A percentile compares a stretch with the other conserved stretches of the same genome.
Conservation (phyloP, 345 rosid species). For the Pugionium cornutum region DNA sequence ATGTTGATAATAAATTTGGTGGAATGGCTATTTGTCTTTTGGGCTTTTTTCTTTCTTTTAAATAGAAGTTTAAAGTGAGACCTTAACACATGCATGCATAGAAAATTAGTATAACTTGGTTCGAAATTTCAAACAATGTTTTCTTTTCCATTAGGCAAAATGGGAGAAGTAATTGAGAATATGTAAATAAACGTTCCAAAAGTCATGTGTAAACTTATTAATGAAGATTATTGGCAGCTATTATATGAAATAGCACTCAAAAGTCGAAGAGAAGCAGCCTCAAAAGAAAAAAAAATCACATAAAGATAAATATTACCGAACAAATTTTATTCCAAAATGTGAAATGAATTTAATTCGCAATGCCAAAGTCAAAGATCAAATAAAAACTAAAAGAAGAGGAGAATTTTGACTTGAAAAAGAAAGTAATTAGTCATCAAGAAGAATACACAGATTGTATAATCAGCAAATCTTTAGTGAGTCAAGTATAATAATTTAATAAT, state of each 20-base stretch:
- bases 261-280: slow-evolving; percentile 34
- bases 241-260: not conserved
- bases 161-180: too few relatives aligned
- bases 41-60: not conserved
- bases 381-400: not conserved
- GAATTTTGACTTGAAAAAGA: slow-evolving; percentile 27
- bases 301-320: not conserved
- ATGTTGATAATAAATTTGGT: slow-evolving; percentile 17
- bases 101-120: not conserved
- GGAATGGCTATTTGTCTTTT: slow-evolving; percentile 27
- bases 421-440: slow-evolving; percentile 26
- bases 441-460: not conserved
- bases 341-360: slow-evolving; percentile 26
- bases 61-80: slow-evolving; percentile 20
- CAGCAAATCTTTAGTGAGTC: not conserved
- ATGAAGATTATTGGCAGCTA: slow-evolving; percentile 15
- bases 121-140: slow-evolving; percentile 27
- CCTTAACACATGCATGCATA: slow-evolving; percentile 34
- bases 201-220: not conserved
- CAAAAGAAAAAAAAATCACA: slow-evolving; percentile 1
- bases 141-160: not conserved
- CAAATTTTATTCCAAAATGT: slow-evolving; percentile 22
- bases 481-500: too few relatives aligned
- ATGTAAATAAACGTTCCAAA: too few relatives aligned
- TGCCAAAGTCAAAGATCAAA: slow-evolving; percentile 35